These are phyloP conservation scores for Pseudopithomyces chartarum DNA, from an alignment of 2,329 filamentous ascomycete genomes.

Conservation along the genomic window DNA sequence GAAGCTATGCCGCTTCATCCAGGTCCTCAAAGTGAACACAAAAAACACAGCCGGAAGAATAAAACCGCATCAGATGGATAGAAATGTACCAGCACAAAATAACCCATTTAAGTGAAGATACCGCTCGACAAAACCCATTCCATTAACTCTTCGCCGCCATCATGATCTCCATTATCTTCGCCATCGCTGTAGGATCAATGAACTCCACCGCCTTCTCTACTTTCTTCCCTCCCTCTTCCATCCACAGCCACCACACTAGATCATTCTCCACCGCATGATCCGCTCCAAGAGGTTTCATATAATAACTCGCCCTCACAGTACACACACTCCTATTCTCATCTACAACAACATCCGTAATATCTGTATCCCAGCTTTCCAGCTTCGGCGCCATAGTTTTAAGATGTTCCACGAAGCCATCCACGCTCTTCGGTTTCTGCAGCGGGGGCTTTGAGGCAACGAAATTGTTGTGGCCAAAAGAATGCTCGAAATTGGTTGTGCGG, in stretches of 20 bases:
- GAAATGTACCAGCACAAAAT: too few species aligned
- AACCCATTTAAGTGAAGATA: neutral
- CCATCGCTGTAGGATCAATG: conserved; percentile 33
- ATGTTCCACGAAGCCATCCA: conserved; percentile 27
- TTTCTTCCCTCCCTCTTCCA: conserved; percentile 26
- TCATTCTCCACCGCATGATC: conserved; percentile 34
- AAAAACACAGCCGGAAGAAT: too few species aligned
- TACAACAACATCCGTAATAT: conserved; percentile 27
- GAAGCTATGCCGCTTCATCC: too few species aligned
- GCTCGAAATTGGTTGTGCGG: conserved; percentile 21
- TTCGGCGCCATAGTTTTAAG: conserved; percentile 24
- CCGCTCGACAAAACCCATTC: neutral
- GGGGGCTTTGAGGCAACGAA: conserved; percentile 26
- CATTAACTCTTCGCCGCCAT: neutral
- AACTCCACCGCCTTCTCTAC: conserved; percentile 36
- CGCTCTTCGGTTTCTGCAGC: conserved; percentile 20
- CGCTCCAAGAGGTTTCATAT: conserved; percentile 27
- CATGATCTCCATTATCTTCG: conserved; percentile 24
- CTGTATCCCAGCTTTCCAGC: conserved; percentile 27
- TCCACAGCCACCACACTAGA: conserved; percentile 38
- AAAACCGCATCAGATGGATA: too few species aligned
- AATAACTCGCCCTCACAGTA: conserved; percentile 27
- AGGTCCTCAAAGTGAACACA: too few species aligned
- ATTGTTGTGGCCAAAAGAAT: conserved; percentile 38
- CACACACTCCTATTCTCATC: conserved; percentile 30